Evolutionary conservation across 345 rosid genomes (phyloP), one percentile per base, ranked within the genome.

Genomic region (Heritiera fomes): DNA sequence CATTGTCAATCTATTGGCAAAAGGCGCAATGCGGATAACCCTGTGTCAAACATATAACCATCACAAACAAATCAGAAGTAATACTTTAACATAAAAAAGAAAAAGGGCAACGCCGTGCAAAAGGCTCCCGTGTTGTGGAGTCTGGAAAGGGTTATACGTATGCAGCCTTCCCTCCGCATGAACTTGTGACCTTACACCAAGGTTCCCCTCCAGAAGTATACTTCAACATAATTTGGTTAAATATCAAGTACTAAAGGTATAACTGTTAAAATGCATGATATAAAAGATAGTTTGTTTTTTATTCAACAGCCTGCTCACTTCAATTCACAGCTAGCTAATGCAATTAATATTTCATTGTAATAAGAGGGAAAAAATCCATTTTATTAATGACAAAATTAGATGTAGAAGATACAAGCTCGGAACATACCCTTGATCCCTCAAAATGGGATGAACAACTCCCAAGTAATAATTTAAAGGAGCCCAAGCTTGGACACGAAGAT

Each of bases 1-100:
- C 99, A 95, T 95, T 23, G 98, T 91, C 88, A 95, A 83, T 89
- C 99, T 88, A 86, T 95, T 93, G 50, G 98, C 98, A 78, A 95
- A 95, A 2, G 99, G 97, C 18, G 94, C 84, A 47, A 93, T 85
- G 61, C 91, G 92, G 72, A 94, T 82, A 77, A 91, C 95, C 88
- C 97, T 94, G 90, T 83, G 84, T 77, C 41, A 63, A 72, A 83
- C 34, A 52, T 69, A 56, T 45, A 69, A 68, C 38, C 40, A 75
- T 73, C 30, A 84, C 72, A 79, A 62, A 55, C 6, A 38, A 83
- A 30, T 62, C 17, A 47, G 55, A 45, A 62, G 49, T 61, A 28
- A 28, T 34, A 23, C 28, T 23, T 23, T 23, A 23, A 23, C 28
- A 23, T 23, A 23, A 23, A 23, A 23, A 23, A 23, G 28, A 23